These are phyloP conservation scores for Penicillium parvum DNA, from an alignment of 495 filamentous ascomycete species.

Conservation along the genomic window DNA sequence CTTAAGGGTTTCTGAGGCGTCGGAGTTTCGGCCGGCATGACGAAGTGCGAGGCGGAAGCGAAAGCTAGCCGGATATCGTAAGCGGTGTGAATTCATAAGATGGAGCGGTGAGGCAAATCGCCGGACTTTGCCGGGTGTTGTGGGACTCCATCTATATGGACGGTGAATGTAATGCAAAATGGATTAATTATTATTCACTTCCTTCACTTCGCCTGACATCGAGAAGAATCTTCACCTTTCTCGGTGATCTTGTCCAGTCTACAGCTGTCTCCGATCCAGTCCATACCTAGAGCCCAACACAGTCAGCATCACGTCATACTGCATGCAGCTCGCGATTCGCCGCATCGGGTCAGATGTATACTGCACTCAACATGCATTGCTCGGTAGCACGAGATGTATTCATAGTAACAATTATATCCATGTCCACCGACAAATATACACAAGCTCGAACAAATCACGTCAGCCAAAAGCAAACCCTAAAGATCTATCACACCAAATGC, in stretches of 20 bases:
- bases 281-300: too few species aligned
- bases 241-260: too few species aligned
- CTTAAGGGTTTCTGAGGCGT: constrained; percentile 18
- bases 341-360: too few species aligned
- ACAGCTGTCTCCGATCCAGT: too few species aligned
- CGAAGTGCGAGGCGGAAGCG: constrained; percentile 8
- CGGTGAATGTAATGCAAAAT: not conserved
- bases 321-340: too few species aligned
- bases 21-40: constrained; percentile 1
- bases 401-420: not conserved
- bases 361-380: not conserved
- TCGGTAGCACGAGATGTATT: not conserved
- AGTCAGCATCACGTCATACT: too few species aligned
- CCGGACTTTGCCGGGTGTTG: not conserved
- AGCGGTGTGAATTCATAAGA: constrained; percentile 5
- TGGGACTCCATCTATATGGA: not conserved
- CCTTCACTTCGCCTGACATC: too few species aligned
- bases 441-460: not conserved
- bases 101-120: not conserved
- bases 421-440: not conserved
- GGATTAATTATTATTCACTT: not conserved
- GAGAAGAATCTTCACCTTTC: too few species aligned
- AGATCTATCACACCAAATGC: not conserved
- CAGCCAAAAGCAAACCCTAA: not conserved
- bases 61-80: not conserved